A percentile compares a stretch with the other conserved stretches of the same genome.
Conservation (phyloP, 148 eudicot genomes). For the Chenopodium album region DNA sequence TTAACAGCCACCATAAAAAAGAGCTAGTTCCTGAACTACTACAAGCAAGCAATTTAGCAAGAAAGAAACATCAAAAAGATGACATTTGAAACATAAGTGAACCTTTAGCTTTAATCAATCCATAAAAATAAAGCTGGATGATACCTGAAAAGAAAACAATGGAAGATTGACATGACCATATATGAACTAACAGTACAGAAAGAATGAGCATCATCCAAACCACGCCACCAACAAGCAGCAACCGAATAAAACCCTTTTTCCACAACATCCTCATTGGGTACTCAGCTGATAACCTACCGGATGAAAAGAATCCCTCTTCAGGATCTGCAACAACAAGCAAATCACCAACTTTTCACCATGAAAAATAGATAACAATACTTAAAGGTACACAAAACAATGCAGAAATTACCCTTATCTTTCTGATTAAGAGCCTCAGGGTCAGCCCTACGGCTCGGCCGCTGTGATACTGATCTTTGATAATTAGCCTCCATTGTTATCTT, state of each 20-base stretch:
- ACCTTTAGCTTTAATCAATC: background rate
- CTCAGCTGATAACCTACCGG: slow-evolving; percentile 49
- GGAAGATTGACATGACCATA: slow-evolving; percentile 97
- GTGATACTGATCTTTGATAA: slow-evolving; percentile 50
- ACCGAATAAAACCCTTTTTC: slow-evolving; percentile 79
- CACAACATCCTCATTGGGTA: slow-evolving; percentile 61
- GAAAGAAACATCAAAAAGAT: slow-evolving; percentile 2
- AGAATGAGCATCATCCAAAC: slow-evolving; percentile 90
- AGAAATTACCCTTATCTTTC: slow-evolving; percentile 35
- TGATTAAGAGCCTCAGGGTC: slow-evolving; percentile 39
- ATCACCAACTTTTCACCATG: background rate
- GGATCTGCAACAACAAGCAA: slow-evolving; percentile 39
- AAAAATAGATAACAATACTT: background rate
- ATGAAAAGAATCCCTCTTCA: slow-evolving; percentile 39
- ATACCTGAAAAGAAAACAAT: slow-evolving; percentile 87
- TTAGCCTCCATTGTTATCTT: slow-evolving; percentile 45
- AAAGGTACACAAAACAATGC: background rate
- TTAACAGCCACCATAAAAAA: background rate
- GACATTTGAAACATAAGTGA: background rate
- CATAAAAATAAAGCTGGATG: background rate
- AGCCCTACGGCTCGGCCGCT: slow-evolving; percentile 50
- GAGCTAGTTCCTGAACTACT: background rate
- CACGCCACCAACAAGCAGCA: slow-evolving; percentile 84
- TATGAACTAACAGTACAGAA: slow-evolving; percentile 59
- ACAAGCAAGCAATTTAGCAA: background rate